Evolutionary conservation across 495 filamentous ascomycete genomes (phyloP), one percentile per base, ranked within the genome.

Genomic region (Hyaloscypha variabilis): DNA sequence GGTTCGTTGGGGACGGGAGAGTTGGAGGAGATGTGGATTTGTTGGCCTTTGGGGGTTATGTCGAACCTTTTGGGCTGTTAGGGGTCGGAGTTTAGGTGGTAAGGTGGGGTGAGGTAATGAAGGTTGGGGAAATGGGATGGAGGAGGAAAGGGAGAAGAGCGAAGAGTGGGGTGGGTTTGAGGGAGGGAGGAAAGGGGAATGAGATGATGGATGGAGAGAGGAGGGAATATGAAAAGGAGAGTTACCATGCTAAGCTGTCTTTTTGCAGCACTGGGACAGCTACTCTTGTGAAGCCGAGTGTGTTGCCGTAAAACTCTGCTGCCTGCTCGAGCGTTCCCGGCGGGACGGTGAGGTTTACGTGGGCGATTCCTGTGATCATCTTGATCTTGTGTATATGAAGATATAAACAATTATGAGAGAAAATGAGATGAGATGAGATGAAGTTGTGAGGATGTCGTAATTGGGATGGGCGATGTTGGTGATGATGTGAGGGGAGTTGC

Each of bases 261-360:
- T 69, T 76, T 60, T 86, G 83, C 0, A 81, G 65, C 17, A 73
- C 64, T 0, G 87, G 86, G 8, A 88, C 85, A 3, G 81, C 73
- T 0, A 78, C 75, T 5, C 80, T 68, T 3, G 69, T 78, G 19
- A 89, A 74, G 29, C 79, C 82, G 0, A 88, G 78, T 0, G 85
- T 88, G 3, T 69, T 66, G 60, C 72, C 79, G 73, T 88, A 89
- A 77, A 89, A 89, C 13, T 72, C 76, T 8, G 74, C 67, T 8
- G 87, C 87, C 11, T 81, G 74, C 25, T 78, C 74, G 29, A 88
- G 76, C 1, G 84, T 85, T 49, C 78, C 83, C 0, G 71, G 70
- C 0, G 85, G 83, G 24, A 88, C 82, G 3, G 83, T 77, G 65
- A 89, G 76, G 72, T 89, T 89, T 57, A 88, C 74, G 73, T 88